These are phyloP conservation scores for Erythrobasidium hasegawianum DNA, from an alignment of 1,284 basidiomycete genomes.

Conservation along the genomic window DNA sequence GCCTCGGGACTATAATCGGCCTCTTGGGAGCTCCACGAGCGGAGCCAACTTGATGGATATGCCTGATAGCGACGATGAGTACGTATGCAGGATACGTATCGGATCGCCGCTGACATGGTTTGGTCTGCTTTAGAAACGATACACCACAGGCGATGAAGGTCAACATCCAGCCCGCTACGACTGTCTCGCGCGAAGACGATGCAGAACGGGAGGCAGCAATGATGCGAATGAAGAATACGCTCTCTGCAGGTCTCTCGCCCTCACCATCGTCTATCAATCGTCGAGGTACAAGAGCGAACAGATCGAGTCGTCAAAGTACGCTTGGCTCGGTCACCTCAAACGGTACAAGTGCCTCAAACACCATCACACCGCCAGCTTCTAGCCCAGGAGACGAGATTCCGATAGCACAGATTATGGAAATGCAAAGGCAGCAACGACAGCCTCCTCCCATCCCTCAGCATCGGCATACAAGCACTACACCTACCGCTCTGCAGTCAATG, in stretches of 20 bases:
- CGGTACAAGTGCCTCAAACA: not conserved
- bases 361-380: not conserved
- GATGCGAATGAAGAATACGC: conserved; percentile 66
- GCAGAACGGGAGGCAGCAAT: conserved; percentile 56
- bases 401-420: not conserved
- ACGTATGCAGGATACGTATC: not conserved
- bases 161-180: conserved; percentile 39
- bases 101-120: not conserved
- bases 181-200: conserved; percentile 52
- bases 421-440: conserved; percentile 1
- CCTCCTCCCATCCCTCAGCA: not conserved
- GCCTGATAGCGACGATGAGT: conserved; percentile 33
- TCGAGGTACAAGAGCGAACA: conserved; percentile 19
- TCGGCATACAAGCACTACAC: not conserved
- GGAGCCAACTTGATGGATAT: conserved; percentile 44
- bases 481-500: not conserved
- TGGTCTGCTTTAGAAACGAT: conserved; percentile 4
- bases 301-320: conserved; percentile 27
- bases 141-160: conserved; percentile 63
- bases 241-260: conserved; percentile 46
- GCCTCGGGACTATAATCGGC: conserved; percentile 53
- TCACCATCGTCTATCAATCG: conserved; percentile 11
- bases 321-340: conserved; percentile 8
- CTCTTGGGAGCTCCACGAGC: conserved; percentile 46
- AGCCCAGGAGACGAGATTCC: not conserved